Evolutionary conservation across 495 filamentous ascomycete species (phyloP).

Genomic region (Penicillium arizonense): DNA sequence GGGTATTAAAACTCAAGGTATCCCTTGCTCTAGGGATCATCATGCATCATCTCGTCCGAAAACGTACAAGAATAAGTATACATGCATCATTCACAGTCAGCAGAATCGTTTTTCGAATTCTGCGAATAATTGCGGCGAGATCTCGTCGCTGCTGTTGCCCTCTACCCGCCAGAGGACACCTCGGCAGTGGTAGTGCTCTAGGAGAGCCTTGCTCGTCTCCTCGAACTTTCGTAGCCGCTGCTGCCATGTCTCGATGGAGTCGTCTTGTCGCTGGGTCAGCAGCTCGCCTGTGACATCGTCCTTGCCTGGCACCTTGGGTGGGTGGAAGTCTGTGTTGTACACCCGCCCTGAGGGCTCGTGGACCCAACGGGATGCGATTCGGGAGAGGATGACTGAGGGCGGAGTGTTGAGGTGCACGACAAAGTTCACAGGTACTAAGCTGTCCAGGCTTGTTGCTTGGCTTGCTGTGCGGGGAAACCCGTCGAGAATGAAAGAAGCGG

Average conservation of each 20-base stretch:
- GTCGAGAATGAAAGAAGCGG: conserved; percentile 90
- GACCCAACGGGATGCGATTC: conserved; percentile 89
- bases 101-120: conserved; percentile 80
- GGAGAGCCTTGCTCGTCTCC: conserved; percentile 77
- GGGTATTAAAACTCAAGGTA: conserved; percentile 14
- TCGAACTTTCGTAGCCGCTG: conserved; percentile 76
- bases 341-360: conserved; percentile 88
- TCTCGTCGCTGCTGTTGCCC: conserved; percentile 90
- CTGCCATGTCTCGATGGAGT: conserved; percentile 82
- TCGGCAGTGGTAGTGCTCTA: conserved; percentile 84
- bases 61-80: conserved; percentile 19
- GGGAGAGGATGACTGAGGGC: conserved; percentile 74
- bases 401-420: conserved; percentile 61
- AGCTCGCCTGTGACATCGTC: conserved; percentile 92
- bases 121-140: conserved; percentile 75
- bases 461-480: conserved; percentile 87
- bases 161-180: conserved; percentile 87
- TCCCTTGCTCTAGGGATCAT: neutral
- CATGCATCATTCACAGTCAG: conserved; percentile 18
- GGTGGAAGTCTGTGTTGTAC: conserved; percentile 92
- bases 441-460: conserved; percentile 76
- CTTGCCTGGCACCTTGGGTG: conserved; percentile 72
- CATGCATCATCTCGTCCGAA: too few species aligned
- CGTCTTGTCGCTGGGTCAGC: conserved; percentile 78
- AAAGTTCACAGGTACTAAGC: conserved; percentile 85